Evolutionary conservation across 371 early-diverging fungal genomes (phyloP).

Genomic region (Lichtheimia corymbifera): DNA sequence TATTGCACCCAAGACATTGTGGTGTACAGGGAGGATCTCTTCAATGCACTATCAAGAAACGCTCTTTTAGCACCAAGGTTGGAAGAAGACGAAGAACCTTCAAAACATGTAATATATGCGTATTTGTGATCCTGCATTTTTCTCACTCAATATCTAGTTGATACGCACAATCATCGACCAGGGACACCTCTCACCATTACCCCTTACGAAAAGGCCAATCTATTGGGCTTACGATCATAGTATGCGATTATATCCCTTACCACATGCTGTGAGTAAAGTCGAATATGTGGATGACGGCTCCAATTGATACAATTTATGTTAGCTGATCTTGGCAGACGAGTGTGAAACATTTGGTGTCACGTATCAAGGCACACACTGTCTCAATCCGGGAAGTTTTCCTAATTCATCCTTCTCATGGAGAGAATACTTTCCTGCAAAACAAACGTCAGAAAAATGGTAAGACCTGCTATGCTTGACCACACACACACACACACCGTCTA

Average conservation of each 20-base stretch:
- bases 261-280: conserved; percentile 69
- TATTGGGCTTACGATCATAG: conserved; percentile 85
- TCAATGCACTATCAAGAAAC: conserved; percentile 77
- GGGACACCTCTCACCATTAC: conserved; percentile 83
- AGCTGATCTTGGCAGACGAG: conserved; percentile 87
- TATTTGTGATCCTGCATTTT: neutral
- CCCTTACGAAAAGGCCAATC: conserved; percentile 71
- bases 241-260: conserved; percentile 83
- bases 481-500: too few species aligned
- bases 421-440: conserved; percentile 75
- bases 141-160: conserved; percentile 45
- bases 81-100: conserved; percentile 51
- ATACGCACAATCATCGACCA: conserved; percentile 85
- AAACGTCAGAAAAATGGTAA: conserved; percentile 54
- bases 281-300: too few species aligned
- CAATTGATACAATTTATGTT: conserved; percentile 2
- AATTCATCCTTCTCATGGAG: conserved; percentile 73
- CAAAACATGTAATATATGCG: conserved; percentile 56
- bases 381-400: conserved; percentile 89
- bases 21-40: conserved; percentile 81
- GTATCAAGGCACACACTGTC: conserved; percentile 74
- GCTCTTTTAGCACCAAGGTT: conserved; percentile 61
- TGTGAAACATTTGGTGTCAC: conserved; percentile 71
- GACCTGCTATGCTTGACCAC: neutral
- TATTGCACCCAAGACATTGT: conserved; percentile 88